Base-by-base conservation (phyloP, 2,329 filamentous ascomycete species). In the Domatiomyces catenatus region DNA sequence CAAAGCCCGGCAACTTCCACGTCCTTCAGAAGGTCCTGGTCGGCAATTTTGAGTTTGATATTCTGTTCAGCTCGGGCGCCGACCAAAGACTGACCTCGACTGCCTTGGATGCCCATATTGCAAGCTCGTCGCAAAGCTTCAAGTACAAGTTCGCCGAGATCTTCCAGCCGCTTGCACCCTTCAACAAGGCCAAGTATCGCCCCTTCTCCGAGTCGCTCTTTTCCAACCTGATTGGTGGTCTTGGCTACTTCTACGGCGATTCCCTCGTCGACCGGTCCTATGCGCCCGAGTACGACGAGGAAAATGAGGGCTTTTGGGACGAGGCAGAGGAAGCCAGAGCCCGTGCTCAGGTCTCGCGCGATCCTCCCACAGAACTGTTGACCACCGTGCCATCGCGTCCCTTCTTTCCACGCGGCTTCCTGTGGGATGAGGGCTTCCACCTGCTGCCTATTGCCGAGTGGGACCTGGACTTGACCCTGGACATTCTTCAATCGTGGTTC, bases 351-450 rank as follows among this genome's bases (percentile, higher is more conserved):
- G 81, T 88, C 56, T 73, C 79, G 53, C 68, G 83, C 0, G 88
- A 93, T 62, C 86, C 86, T 0, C 87, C 90, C 1, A 86, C 83
- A 50, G 86, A 94, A 65, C 77, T 98, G 2, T 96, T 89, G 64
- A 93, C 89, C 5, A 86, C 82, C 60, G 83, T 96, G 51, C 92
- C 92, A 0, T 96, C 90, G 7, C 76, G 92, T 3, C 86, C 92
- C 0, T 98, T 98, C 72, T 98, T 98, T 69, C 92, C 92, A 1
- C 78, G 92, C 54, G 92, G 92, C 0, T 98, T 98, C 65, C 74
- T 96, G 3, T 98, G 92, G 92, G 92, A 98, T 61, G 92, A 98
- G 66, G 92, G 92, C 0, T 98, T 96, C 68, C 92, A 98, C 62
- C 73, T 98, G 36, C 72, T 94, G 46, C 89, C 89, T 1, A 82